Conservation (phyloP, 768 basidiomycete species). For the Boletus pseudo-olivaceus region DNA sequence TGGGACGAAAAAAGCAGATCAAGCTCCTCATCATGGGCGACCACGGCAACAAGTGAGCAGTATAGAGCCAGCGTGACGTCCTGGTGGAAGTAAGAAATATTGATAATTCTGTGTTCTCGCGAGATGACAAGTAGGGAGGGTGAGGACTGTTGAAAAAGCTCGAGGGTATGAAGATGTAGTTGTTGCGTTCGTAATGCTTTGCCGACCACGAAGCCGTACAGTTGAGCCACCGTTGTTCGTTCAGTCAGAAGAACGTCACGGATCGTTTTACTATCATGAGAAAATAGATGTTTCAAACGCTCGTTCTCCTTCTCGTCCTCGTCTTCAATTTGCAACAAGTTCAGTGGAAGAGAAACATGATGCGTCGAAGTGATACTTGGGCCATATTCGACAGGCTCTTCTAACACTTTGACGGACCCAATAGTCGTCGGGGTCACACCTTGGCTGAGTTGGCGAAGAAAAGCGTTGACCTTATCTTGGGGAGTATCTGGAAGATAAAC, state of each 20-base stretch:
- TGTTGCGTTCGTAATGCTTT: slow-evolving; percentile 60
- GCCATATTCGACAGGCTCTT: slow-evolving; percentile 55
- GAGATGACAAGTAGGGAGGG: slow-evolving; percentile 49
- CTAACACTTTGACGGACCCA: slow-evolving; percentile 46
- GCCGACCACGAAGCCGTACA: slow-evolving; percentile 72
- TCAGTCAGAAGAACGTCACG: slow-evolving; percentile 66
- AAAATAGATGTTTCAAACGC: slow-evolving; percentile 52
- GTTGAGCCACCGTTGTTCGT: slow-evolving; percentile 63
- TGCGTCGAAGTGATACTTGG: slow-evolving; percentile 33
- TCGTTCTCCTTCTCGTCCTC: slow-evolving; percentile 40
- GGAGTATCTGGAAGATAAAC: slow-evolving; percentile 60
- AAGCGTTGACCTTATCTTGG: slow-evolving; percentile 52
- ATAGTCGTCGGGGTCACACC: slow-evolving; percentile 25
- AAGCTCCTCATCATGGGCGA: slow-evolving; percentile 57
- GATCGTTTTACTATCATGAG: slow-evolving; percentile 50
- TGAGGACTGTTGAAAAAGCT: slow-evolving; percentile 40
- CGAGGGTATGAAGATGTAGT: slow-evolving; percentile 55
- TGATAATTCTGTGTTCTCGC: slow-evolving; percentile 51
- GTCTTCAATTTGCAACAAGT: slow-evolving; percentile 46
- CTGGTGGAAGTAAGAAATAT: slow-evolving; percentile 56
- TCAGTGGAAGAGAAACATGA: slow-evolving; percentile 37
- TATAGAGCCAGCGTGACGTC: slow-evolving; percentile 66
- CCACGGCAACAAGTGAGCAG: slow-evolving; percentile 58
- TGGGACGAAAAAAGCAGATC: slow-evolving; percentile 47
- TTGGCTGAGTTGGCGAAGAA: slow-evolving; percentile 53